Evolutionary conservation across 2,329 filamentous ascomycete genomes (phyloP).

Genomic region (Mycosphaerella sp.): DNA sequence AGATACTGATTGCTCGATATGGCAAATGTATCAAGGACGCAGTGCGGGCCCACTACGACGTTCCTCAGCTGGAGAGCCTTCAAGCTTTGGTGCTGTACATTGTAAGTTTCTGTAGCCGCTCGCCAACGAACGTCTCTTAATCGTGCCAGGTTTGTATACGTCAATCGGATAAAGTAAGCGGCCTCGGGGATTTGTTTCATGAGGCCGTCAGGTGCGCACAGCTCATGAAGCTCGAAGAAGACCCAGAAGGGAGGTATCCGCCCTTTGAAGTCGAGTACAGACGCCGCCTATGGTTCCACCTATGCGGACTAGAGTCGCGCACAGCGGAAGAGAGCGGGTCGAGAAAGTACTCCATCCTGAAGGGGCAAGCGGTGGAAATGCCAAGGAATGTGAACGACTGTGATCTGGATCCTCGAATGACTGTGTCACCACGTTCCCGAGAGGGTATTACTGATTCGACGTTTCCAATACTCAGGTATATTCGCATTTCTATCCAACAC

Average conservation of each 20-base stretch:
- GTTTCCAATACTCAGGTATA: slow-evolving; percentile 18
- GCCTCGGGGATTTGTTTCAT: slow-evolving; percentile 18
- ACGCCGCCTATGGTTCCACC: slow-evolving; percentile 24
- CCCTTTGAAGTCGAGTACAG: slow-evolving; percentile 23
- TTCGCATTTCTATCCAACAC: neutral
- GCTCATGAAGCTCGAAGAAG: slow-evolving; percentile 19
- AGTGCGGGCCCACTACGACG: slow-evolving; percentile 16
- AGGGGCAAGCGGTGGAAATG: slow-evolving; percentile 18
- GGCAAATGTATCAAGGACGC: slow-evolving; percentile 17
- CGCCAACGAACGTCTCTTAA: neutral
- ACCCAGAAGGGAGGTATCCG: slow-evolving; percentile 14
- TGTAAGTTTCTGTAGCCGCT: slow-evolving; percentile 3
- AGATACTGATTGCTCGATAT: slow-evolving; percentile 18
- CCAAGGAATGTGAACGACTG: slow-evolving; percentile 27
- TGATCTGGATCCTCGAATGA: slow-evolving; percentile 23
- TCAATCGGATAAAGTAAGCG: slow-evolving; percentile 13
- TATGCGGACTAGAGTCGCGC: slow-evolving; percentile 25
- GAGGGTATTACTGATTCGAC: slow-evolving; percentile 25
- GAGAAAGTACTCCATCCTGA: slow-evolving; percentile 21
- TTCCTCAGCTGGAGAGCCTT: slow-evolving; percentile 20
- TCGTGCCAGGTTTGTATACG: slow-evolving; percentile 19
- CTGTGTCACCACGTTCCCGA: slow-evolving; percentile 17
- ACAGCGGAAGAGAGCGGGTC: slow-evolving; percentile 25
- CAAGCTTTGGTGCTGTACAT: slow-evolving; percentile 25
- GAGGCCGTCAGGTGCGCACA: slow-evolving; percentile 22